phyloP scores from a whole-genome alignment of 2,329 filamentous ascomycete genomes.

The Xylaria sp. region DNA sequence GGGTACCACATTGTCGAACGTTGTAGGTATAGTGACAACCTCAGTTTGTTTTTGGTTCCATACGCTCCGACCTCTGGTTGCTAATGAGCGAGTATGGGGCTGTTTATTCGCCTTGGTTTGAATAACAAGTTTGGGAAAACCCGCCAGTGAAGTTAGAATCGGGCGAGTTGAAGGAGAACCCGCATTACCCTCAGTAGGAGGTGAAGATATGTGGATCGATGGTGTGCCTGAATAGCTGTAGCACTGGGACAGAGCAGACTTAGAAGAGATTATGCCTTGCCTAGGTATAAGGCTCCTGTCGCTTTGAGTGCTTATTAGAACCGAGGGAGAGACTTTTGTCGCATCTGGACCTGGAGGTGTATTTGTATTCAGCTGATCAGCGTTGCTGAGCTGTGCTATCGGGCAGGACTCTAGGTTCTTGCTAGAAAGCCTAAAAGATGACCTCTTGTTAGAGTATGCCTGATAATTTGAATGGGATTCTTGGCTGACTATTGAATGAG shows the following conservation, averaged over 20 bases:
- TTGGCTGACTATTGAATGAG: constrained; percentile 15
- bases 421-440: constrained; percentile 14
- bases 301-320: constrained; percentile 11
- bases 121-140: constrained; percentile 20
- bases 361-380: not conserved
- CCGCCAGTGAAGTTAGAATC: constrained; percentile 19
- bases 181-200: not conserved
- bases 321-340: constrained; percentile 7
- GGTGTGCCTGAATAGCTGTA: not conserved
- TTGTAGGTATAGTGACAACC: constrained; percentile 3
- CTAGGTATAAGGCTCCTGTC: constrained; percentile 15
- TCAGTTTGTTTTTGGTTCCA: constrained; percentile 19
- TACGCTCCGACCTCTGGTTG: not conserved
- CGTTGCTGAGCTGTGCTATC: not conserved
- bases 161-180: constrained; percentile 20
- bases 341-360: not conserved
- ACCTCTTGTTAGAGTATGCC: constrained; percentile 20
- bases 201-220: constrained; percentile 21
- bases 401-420: constrained; percentile 12
- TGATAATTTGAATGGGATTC: constrained; percentile 12
- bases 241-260: not conserved
- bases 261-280: constrained; percentile 5
- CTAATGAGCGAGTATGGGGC: not conserved
- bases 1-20: constrained; percentile 17
- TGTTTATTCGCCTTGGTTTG: constrained; percentile 7